Percentiles rank a stretch among this genome's conserved stretches.
Conservation (phyloP, 2,329 filamentous ascomycete species). For the Fusarium newnesense region DNA sequence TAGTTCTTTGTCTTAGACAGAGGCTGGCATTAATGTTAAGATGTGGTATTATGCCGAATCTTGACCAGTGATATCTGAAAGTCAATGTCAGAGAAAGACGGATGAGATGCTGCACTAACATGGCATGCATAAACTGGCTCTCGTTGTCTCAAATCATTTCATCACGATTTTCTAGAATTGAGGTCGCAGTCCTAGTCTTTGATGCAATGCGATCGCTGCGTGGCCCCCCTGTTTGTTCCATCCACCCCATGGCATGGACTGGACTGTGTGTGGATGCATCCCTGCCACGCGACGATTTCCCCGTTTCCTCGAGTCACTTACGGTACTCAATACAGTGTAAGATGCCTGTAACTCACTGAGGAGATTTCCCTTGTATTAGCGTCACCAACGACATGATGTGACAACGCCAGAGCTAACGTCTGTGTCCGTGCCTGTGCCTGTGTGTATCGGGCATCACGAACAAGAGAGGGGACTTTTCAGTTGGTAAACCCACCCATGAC, state of each 20-base stretch:
- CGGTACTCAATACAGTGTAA: too few relatives aligned
- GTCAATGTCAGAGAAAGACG: slow-evolving; percentile 6
- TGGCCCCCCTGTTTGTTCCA: slow-evolving; percentile 25
- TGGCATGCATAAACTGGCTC: neutral
- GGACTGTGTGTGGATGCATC: slow-evolving; percentile 6
- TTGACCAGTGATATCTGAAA: neutral
- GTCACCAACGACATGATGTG: neutral
- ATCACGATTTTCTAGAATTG: slow-evolving; percentile 11
- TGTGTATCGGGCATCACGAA: slow-evolving; percentile 2
- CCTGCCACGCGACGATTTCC: slow-evolving; percentile 18
- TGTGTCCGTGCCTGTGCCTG: neutral
- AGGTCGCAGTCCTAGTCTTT: slow-evolving; percentile 8
- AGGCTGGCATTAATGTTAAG: slow-evolving; percentile 8
- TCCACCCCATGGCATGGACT: neutral
- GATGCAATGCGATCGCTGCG: slow-evolving; percentile 33
- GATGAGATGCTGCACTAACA: slow-evolving; percentile 2
- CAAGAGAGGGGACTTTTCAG: neutral
- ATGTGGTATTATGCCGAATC: slow-evolving; percentile 14
- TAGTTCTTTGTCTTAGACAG: slow-evolving; percentile 16
- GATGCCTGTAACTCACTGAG: neutral
- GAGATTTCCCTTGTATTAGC: slow-evolving; percentile 31
- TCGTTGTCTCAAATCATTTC: neutral
- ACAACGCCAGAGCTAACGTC: neutral
- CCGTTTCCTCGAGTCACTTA: neutral
- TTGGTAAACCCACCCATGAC: slow-evolving; percentile 16